Percentiles rank a stretch among this genome's conserved stretches.
Conservation (phyloP, 106 monocot genomes). For the Phalaenopsis equestris region DNA sequence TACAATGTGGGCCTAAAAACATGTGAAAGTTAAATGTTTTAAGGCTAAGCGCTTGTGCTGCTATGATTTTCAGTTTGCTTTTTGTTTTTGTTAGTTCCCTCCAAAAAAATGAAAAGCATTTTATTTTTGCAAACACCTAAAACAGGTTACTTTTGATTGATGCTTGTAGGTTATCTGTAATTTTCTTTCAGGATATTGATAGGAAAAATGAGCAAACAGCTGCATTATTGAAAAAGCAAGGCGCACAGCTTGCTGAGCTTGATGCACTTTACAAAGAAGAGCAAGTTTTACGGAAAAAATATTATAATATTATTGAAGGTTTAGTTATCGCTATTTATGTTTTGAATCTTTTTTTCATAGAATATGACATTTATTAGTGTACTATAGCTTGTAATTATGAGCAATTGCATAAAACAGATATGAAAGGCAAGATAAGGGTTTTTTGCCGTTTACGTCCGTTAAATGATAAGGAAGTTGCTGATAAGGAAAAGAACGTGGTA, state of each 20-base stretch:
- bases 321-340: background rate
- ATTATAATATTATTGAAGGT: slow-evolving; percentile 99
- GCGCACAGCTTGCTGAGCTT: slow-evolving; percentile 64
- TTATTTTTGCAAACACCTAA: background rate
- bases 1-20: background rate
- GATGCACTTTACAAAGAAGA: slow-evolving; percentile 94
- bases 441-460: slow-evolving; percentile 85
- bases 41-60: background rate
- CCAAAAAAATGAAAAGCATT: background rate
- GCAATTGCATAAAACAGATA: slow-evolving; percentile 41
- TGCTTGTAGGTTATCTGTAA: background rate
- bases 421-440: slow-evolving; percentile 98
- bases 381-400: background rate
- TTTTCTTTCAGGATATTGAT: slow-evolving; percentile 71
- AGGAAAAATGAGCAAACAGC: slow-evolving; percentile 96
- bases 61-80: background rate
- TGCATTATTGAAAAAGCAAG: slow-evolving; percentile 86
- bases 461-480: slow-evolving; percentile 67
- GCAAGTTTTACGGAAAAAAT: slow-evolving; percentile 78
- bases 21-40: background rate
- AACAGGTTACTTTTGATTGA: background rate
- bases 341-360: background rate
- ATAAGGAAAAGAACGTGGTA: slow-evolving; percentile 47
- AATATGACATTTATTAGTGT: background rate
- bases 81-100: background rate